Conservation (phyloP, 1,284 basidiomycete genomes). For the Leccinum angustisporum region DNA sequence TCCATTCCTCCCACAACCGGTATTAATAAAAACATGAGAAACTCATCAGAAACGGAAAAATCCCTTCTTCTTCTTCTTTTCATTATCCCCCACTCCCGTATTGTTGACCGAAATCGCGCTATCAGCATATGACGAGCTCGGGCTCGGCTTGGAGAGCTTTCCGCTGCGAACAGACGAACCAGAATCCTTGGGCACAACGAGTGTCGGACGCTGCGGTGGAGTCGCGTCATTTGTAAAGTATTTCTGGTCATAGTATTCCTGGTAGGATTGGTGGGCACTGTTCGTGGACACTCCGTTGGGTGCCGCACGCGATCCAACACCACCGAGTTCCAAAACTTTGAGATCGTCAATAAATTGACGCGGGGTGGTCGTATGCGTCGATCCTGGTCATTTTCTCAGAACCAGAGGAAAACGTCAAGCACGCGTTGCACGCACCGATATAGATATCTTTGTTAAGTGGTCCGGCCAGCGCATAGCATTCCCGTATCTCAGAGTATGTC, state of each 20-base stretch:
- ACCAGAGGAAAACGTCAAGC: background rate
- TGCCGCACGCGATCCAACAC: conserved; percentile 66
- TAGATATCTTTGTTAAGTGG: conserved; percentile 84
- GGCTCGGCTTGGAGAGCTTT: conserved; percentile 38
- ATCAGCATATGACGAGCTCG: conserved; percentile 46
- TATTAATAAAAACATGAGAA: background rate
- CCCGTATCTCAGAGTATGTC: conserved; percentile 94
- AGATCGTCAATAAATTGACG: conserved; percentile 84
- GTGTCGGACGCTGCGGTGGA: conserved; percentile 41
- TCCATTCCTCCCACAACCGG: background rate
- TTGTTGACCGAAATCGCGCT: conserved; percentile 48
- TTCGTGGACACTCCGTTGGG: conserved; percentile 68
- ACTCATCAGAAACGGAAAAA: conserved; percentile 62
- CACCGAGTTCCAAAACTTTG: conserved; percentile 79
- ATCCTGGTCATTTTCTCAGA: conserved; percentile 54
- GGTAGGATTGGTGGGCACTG: conserved; percentile 53
- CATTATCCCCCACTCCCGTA: conserved; percentile 40
- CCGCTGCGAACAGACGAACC: conserved; percentile 28
- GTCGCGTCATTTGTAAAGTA: conserved; percentile 68
- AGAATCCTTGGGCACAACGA: conserved; percentile 35
- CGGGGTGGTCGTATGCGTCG: conserved; percentile 87
- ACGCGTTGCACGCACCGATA: conserved; percentile 63
- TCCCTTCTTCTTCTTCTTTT: conserved; percentile 77
- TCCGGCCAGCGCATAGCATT: conserved; percentile 80
- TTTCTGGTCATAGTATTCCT: conserved; percentile 76